These are phyloP conservation scores for Fusarium sp. DNA, from an alignment of 2,329 filamentous ascomycete genomes.

Conservation along the genomic window DNA sequence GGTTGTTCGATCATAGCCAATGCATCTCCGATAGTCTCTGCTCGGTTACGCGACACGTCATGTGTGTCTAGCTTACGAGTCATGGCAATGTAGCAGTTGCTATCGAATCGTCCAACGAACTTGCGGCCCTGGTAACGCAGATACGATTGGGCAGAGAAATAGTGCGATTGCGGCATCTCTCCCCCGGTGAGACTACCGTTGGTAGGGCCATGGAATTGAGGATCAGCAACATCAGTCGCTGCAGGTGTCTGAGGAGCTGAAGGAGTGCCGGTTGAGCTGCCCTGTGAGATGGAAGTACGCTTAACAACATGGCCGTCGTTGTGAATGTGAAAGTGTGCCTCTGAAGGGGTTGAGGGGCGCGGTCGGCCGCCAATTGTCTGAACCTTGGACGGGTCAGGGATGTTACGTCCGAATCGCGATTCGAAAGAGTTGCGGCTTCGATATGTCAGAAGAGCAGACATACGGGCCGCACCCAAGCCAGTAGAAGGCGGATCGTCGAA, in stretches of 20 bases:
- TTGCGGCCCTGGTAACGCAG: slow-evolving; percentile 96
- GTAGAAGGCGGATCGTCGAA: slow-evolving; percentile 88
- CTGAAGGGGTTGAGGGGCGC: slow-evolving; percentile 70
- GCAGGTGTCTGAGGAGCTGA: slow-evolving; percentile 46
- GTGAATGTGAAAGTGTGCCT: slow-evolving; percentile 83
- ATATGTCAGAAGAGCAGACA: slow-evolving; percentile 96
- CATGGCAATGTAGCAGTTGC: slow-evolving; percentile 99
- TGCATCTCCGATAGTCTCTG: slow-evolving; percentile 76
- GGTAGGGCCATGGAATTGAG: slow-evolving; percentile 77
- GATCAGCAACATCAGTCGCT: slow-evolving; percentile 57
- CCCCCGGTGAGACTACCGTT: slow-evolving; percentile 62
- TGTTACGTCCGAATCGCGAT: slow-evolving; percentile 92
- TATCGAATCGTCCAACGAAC: slow-evolving; percentile 96
- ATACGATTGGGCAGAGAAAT: slow-evolving; percentile 98
- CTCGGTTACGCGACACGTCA: slow-evolving; percentile 85
- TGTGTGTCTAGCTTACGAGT: slow-evolving; percentile 98
- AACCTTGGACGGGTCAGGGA: slow-evolving; percentile 82
- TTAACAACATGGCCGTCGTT: slow-evolving; percentile 82
- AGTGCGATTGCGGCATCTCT: slow-evolving; percentile 75
- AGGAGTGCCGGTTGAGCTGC: slow-evolving; percentile 52
- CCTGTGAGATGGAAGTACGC: slow-evolving; percentile 61
- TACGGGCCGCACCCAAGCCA: slow-evolving; percentile 91
- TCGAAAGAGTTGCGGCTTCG: slow-evolving; percentile 97
- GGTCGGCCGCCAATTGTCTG: slow-evolving; percentile 82
- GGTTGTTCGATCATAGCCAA: slow-evolving; percentile 88